A percentile compares a stretch with the other conserved stretches of the same genome.
Evolutionary conservation across 257 asterid species (phyloP).

Genomic region (Fraxinus anomala): DNA sequence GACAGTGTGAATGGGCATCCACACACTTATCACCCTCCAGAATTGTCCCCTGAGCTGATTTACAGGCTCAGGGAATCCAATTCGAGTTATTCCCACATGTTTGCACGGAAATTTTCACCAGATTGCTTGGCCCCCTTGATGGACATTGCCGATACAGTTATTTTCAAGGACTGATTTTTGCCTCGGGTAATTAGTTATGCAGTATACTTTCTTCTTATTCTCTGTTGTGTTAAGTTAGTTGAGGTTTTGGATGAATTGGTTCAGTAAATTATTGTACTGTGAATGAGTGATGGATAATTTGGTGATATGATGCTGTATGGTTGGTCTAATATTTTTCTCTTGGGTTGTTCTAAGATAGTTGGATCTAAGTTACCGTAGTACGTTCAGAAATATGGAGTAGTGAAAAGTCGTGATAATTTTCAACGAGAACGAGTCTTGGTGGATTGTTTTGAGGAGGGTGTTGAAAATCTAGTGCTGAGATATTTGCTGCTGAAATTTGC

Average conservation of each 20-base stretch:
- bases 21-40: constrained; percentile 70
- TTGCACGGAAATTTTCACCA: constrained; percentile 81
- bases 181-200: constrained; percentile 51
- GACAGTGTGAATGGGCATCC: constrained; percentile 80
- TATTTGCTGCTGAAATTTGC: background rate
- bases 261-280: background rate
- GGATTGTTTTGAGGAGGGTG: constrained; percentile 16
- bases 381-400: background rate
- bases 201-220: background rate
- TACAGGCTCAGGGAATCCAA: constrained; percentile 67
- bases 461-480: constrained; percentile 13
- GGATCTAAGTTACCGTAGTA: background rate
- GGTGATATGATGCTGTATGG: constrained; percentile 23
- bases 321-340: constrained; percentile 3
- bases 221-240: constrained; percentile 11
- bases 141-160: constrained; percentile 72
- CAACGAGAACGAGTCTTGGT: constrained; percentile 22
- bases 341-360: background rate
- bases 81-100: constrained; percentile 59
- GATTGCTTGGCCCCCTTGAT: constrained; percentile 73
- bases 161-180: constrained; percentile 69
- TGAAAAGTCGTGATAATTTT: constrained; percentile 25
- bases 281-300: constrained; percentile 23
- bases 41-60: constrained; percentile 65
- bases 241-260: background rate